Conservation (phyloP, 306 rosid species). For the Gillenia trifoliata region DNA sequence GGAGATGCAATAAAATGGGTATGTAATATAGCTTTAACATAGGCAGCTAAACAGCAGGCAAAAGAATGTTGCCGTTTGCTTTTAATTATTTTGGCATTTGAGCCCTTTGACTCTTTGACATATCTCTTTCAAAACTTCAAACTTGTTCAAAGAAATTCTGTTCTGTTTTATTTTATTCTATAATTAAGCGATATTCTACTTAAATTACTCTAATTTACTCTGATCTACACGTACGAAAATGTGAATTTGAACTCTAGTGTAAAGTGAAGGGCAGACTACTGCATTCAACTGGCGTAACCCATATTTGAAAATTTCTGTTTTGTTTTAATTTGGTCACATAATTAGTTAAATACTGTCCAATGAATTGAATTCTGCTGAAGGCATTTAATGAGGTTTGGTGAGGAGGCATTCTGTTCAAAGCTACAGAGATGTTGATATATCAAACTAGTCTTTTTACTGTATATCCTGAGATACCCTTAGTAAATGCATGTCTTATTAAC, state of each 20-base stretch:
- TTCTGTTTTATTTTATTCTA: constrained; percentile 19
- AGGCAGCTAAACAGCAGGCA: background rate
- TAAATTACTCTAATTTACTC: too few relatives aligned
- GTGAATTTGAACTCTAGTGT: background rate
- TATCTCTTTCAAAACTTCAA: constrained; percentile 9
- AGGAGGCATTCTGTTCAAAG: constrained; percentile 28
- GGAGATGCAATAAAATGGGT: background rate
- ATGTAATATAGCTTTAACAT: background rate
- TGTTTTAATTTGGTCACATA: background rate
- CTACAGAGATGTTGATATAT: constrained; percentile 59
- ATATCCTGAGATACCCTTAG: constrained; percentile 58
- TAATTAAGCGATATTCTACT: too few relatives aligned
- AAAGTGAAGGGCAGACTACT: background rate
- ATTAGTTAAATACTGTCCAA: constrained; percentile 12
- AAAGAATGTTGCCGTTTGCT: constrained; percentile 38
- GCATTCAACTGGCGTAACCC: background rate
- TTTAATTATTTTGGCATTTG: constrained; percentile 17
- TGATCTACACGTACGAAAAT: too few relatives aligned
- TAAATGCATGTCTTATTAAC: constrained; percentile 37
- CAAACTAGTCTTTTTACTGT: constrained; percentile 44
- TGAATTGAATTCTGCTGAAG: background rate
- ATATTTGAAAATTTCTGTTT: background rate
- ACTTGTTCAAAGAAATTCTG: constrained; percentile 22
- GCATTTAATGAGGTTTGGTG: constrained; percentile 80
- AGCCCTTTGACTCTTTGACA: background rate